Conservation (phyloP, 306 rosid genomes). For the Glycine latifolia region DNA sequence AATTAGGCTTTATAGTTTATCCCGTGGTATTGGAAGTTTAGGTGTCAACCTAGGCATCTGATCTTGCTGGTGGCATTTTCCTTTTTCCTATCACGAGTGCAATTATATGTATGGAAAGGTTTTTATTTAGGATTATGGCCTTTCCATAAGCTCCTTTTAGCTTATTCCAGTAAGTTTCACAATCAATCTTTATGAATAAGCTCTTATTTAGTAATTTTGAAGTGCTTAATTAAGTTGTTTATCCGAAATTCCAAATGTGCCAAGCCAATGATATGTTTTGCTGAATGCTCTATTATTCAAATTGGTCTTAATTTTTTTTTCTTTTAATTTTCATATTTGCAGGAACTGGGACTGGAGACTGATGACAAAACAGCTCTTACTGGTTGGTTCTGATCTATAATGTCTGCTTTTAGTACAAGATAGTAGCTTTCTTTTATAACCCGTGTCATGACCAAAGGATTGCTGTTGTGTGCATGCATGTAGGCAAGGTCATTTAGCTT, state of each 20-base stretch:
- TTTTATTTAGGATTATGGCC: background rate
- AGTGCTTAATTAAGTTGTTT: background rate
- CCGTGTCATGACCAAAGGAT: slow-evolving; percentile 13
- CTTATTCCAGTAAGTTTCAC: background rate
- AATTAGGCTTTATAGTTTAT: slow-evolving; percentile 14
- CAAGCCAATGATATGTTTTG: background rate
- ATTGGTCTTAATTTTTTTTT: slow-evolving; percentile 31
- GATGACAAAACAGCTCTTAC: slow-evolving; percentile 99
- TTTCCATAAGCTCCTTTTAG: background rate
- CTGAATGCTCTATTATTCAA: slow-evolving; percentile 20
- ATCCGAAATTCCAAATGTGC: background rate
- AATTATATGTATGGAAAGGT: slow-evolving; percentile 2
- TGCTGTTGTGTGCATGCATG: slow-evolving; percentile 34
- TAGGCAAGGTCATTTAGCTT: background rate
- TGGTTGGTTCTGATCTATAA: slow-evolving; percentile 65
- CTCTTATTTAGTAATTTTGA: background rate
- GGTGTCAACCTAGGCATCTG: slow-evolving; percentile 30
- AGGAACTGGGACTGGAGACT: slow-evolving; percentile 98
- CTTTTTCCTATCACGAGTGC: slow-evolving; percentile 18
- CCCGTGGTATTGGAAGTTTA: slow-evolving; percentile 30
- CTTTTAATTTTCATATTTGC: slow-evolving; percentile 47
- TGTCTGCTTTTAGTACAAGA: slow-evolving; percentile 28
- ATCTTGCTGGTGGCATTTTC: slow-evolving; percentile 34
- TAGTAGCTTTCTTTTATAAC: slow-evolving; percentile 23
- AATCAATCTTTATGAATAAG: background rate